Evolutionary conservation across 257 asterid species (phyloP).

Genomic region (Solanum appendiculatum): DNA sequence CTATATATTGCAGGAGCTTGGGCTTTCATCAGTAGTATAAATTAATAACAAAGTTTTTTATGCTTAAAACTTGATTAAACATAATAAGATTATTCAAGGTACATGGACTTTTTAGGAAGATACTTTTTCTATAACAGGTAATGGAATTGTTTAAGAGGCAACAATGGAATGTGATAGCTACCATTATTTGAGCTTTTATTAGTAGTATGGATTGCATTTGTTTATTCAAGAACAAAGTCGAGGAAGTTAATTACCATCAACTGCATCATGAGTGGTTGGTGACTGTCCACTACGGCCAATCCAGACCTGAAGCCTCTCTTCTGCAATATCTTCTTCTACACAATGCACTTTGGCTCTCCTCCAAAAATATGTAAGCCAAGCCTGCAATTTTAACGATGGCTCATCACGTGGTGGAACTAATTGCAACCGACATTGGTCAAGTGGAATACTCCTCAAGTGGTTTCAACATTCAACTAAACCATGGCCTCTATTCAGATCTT

Average conservation of each 20-base stretch:
- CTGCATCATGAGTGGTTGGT: conserved; percentile 91
- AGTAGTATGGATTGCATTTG: background rate
- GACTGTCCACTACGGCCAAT: conserved; percentile 74
- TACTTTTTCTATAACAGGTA: background rate
- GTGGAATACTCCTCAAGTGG: background rate
- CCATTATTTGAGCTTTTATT: background rate
- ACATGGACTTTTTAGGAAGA: background rate
- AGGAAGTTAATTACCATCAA: conserved; percentile 53
- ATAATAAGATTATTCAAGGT: background rate
- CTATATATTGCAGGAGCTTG: background rate
- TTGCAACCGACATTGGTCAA: background rate
- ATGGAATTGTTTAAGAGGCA: background rate
- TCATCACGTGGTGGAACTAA: background rate
- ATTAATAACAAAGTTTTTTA: background rate
- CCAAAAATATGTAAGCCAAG: conserved; percentile 99
- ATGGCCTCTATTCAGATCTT: background rate
- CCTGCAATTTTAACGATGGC: conserved; percentile 28
- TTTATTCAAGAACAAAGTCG: background rate
- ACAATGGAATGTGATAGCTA: background rate
- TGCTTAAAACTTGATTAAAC: background rate
- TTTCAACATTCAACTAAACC: background rate
- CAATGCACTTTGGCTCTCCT: conserved; percentile 89
- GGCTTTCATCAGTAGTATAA: background rate
- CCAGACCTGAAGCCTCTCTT: conserved; percentile 85
- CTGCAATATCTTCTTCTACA: conserved; percentile 97